Conservation (phyloP, 441 rosid species). For the Adansonia grandidieri region DNA sequence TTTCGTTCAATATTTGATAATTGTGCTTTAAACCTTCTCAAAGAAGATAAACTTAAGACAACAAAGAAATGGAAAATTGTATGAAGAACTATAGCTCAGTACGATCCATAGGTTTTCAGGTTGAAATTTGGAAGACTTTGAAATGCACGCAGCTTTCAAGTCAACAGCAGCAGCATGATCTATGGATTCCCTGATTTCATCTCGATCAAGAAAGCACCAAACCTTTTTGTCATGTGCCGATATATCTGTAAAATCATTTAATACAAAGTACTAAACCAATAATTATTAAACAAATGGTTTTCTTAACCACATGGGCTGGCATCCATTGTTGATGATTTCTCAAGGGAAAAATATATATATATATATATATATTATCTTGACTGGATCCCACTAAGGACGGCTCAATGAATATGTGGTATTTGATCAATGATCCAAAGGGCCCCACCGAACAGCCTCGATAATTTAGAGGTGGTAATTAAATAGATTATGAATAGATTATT, state of each 20-base stretch:
- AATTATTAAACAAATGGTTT: not conserved
- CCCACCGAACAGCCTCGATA: not conserved
- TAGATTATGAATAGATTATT: no score
- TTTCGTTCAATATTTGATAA: not conserved
- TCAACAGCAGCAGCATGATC: not conserved
- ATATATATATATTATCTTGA: not conserved
- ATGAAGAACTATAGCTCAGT: no score
- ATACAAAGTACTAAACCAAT: not conserved
- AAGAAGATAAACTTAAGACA: not conserved
- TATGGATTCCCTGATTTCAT: not conserved
- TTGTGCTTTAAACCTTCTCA: not conserved
- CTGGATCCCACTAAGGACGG: constrained; percentile 3
- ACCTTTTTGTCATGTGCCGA: not conserved
- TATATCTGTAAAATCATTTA: not conserved
- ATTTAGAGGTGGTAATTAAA: no score
- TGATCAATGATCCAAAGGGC: not conserved
- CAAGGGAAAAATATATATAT: not conserved
- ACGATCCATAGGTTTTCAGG: not conserved
- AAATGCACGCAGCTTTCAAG: not conserved
- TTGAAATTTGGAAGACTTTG: not conserved
- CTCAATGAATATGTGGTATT: not conserved
- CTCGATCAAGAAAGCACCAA: constrained; percentile 2
- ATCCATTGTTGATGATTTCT: not conserved
- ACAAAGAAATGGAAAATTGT: not conserved
- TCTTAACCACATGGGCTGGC: constrained; percentile 11